Evolutionary conservation across 148 eudicot species (phyloP), one percentile per base, ranked within the genome.

Genomic region (Chenopodium berlandieri): DNA sequence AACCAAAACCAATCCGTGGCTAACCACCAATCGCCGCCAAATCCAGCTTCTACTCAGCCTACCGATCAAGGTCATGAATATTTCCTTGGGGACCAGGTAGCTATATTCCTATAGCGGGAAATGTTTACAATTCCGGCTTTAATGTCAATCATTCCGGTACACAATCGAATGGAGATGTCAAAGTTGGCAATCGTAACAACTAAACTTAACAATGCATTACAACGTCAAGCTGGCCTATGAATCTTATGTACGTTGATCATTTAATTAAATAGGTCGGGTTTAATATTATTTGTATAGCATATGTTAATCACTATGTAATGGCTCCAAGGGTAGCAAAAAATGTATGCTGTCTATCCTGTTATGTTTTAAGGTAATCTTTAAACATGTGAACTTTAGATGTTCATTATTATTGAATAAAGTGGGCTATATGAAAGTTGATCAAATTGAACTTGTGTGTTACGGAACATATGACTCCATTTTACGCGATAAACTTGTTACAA

Each of bases 81-180:
- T 75, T 76, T 76, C 80, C 79, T 4, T 64, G 58, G 75, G 82
- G 79, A 27, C 75, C 66, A 1, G 78, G 74, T 34, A 47, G 11
- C 70, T 79, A 65, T 44, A 66, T 67, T 16, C 70, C 75, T 0
- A 67, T 83, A 54, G 82, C 82, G 22, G 85, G 85, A 12, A 75
- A 83, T 46, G 58, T 75, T 54, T 79, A 79, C 32, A 66, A 66
- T 52, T 32, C 85, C 0, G 82, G 85, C 5, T 58, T 56, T 67
- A 83, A 83, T 67, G 69, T 37, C 46, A 79, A 83, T 68, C 50
- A 73, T 46, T 83, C 85, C 46, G 82, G 82, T 22, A 7, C 79
- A 11, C 79, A 79, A 58, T 67, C 75, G 20, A 75, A 10, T 46
- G 79, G 75, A 13, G 79, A 30, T 75, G 79, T 83, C 69, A 73